Conservation (phyloP, 1,284 basidiomycete genomes). For the Anthracocystis panici-leucophaei region DNA sequence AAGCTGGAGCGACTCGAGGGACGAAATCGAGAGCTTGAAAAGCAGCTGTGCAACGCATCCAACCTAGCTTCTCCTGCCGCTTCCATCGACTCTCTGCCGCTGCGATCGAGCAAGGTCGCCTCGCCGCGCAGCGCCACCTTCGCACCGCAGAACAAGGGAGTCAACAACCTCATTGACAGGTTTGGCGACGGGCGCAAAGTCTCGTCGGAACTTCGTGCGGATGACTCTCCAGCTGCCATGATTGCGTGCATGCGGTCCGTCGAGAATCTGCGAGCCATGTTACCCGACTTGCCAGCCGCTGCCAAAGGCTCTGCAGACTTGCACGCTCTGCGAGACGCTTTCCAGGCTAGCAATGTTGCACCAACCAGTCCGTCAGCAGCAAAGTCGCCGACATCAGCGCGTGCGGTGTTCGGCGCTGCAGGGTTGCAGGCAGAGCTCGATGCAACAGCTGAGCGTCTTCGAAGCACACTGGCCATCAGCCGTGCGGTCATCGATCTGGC, state of each 20-base stretch:
- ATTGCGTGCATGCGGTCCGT: constrained; percentile 28
- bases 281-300: constrained; percentile 32
- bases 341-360: constrained; percentile 16
- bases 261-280: constrained; percentile 34
- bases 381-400: constrained; percentile 16
- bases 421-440: constrained; percentile 37
- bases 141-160: constrained; percentile 33
- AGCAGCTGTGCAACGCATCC: constrained; percentile 17
- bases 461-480: constrained; percentile 36
- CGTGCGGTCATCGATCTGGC: constrained; percentile 35
- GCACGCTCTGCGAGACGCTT: constrained; percentile 32
- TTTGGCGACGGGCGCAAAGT: constrained; percentile 42
- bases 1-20: constrained; percentile 22
- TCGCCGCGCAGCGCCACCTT: constrained; percentile 16
- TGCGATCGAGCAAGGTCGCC: constrained; percentile 13
- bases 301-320: constrained; percentile 32
- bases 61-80: constrained; percentile 20
- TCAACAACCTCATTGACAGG: constrained; percentile 39
- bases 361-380: constrained; percentile 10
- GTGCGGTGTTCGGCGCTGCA: constrained; percentile 10
- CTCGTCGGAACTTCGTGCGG: constrained; percentile 22
- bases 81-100: constrained; percentile 17
- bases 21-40: constrained; percentile 29
- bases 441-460: constrained; percentile 21
- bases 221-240: constrained; percentile 25